Evolutionary conservation across 306 rosid genomes (phyloP).

Genomic region (Luffa aegyptiaca): DNA sequence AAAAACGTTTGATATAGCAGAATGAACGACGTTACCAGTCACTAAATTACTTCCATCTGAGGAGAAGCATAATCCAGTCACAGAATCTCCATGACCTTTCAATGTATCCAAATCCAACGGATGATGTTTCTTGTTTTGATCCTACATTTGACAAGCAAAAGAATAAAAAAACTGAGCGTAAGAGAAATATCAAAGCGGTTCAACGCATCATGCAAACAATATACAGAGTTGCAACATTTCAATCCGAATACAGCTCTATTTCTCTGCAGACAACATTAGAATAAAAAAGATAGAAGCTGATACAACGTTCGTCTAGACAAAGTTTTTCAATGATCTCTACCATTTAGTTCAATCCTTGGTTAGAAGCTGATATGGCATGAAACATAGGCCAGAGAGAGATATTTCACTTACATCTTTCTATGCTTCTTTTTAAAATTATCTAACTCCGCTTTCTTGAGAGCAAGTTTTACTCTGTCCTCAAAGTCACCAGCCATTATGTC

Average conservation of each 20-base stretch:
- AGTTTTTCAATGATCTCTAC: neutral
- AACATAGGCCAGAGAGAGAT: conserved; percentile 4
- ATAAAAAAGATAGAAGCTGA: neutral
- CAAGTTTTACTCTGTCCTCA: no score
- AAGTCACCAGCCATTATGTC: no score
- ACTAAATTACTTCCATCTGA: conserved; percentile 61
- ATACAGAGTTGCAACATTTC: neutral
- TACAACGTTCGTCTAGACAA: no score
- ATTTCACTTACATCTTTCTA: conserved; percentile 50
- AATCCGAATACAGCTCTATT: no score
- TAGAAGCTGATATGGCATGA: neutral
- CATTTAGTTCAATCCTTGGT: neutral
- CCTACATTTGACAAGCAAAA: conserved; percentile 36
- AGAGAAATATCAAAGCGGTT: neutral
- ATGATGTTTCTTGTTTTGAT: conserved; percentile 84
- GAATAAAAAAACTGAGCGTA: neutral
- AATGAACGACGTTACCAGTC: conserved; percentile 40
- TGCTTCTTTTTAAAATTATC: no score
- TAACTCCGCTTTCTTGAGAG: no score
- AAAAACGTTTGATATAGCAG: neutral
- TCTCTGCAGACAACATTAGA: neutral
- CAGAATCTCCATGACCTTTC: conserved; percentile 91
- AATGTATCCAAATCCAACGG: conserved; percentile 85
- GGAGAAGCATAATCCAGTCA: conserved; percentile 70
- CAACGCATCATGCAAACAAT: neutral